Evolutionary conservation across 1,284 basidiomycete species (phyloP), one percentile per base, ranked within the genome.

Genomic region (Exobasidium rhododendri): DNA sequence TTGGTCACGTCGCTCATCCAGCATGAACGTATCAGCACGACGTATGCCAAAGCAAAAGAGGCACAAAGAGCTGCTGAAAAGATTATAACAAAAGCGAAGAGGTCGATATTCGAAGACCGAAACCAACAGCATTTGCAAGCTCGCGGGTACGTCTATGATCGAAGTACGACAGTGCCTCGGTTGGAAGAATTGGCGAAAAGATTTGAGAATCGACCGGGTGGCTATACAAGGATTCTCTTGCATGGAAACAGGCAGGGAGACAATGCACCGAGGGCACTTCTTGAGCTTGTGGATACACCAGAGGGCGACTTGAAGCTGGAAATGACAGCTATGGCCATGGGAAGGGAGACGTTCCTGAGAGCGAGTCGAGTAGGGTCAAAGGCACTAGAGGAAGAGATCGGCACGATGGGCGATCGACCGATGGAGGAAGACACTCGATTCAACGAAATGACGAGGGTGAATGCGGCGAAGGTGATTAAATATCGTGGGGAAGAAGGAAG

Each of bases 1-100:
- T 83, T 98, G 59, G 94, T 99, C 71, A 91, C 92, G 20, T 94
- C 93, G 14, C 85, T 98, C 52, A 86, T 99, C 64, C 87, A 97
- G 79, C 93, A 98, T 82, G 92, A 97, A 79, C 89, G 92, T 77
- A 94, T 99, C 80, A 89, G 90, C 80, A 98, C 96, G 4, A 99
- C 96, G 0, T 83, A 97, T 29, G 90, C 96, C 24, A 98, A 98
- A 81, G 96, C 96, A 1, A 89, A 90, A 79, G 93, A 97, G 78
- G 84, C 93, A 3, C 91, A 91, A 10, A 86, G 91, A 68, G 82
- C 96, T 59, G 93, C 93, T 45, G 96, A 99, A 80, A 96, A 96
- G 86, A 91, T 91, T 67, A 61, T 79, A 64, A 79, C 77, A 13
- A 68, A 77, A 11, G 74, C 72, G 32, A 79, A 79, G 62, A 28